Percentiles rank a stretch among this genome's conserved stretches.
phyloP scores from a whole-genome alignment of 179 eudicot genomes.

The Actinidia arguta region DNA sequence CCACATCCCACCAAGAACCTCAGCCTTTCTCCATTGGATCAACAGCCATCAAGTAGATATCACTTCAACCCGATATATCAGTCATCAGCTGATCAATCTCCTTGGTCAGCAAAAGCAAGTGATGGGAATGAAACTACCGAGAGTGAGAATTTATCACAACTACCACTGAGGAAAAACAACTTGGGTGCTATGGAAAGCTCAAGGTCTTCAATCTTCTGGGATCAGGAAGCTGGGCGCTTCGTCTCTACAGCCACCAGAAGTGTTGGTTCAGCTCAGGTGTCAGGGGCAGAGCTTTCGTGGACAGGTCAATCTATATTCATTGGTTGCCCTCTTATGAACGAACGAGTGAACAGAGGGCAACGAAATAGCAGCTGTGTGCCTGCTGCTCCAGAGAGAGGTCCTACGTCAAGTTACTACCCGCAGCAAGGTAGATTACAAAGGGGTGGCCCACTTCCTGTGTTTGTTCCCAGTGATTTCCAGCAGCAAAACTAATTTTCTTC shows the following conservation, averaged over 20 bases:
- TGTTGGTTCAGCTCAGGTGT: slow-evolving; percentile 36
- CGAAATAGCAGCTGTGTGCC: slow-evolving; percentile 28
- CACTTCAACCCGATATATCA: slow-evolving; percentile 71
- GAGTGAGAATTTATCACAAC: slow-evolving; percentile 19
- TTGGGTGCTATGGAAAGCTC: slow-evolving; percentile 29
- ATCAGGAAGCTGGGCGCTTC: slow-evolving; percentile 83
- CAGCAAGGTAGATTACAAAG: slow-evolving; percentile 85
- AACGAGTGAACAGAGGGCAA: slow-evolving; percentile 42
- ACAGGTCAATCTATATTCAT: slow-evolving; percentile 84
- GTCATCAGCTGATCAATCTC: slow-evolving; percentile 75
- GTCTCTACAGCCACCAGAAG: slow-evolving; percentile 59
- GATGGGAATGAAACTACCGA: slow-evolving; percentile 28
- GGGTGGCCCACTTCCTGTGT: slow-evolving; percentile 88
- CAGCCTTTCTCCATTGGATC: slow-evolving; percentile 48
- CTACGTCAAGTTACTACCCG: slow-evolving; percentile 50
- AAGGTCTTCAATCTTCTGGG: slow-evolving; percentile 77
- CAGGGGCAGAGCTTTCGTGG: slow-evolving; percentile 64
- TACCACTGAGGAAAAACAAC: slow-evolving; percentile 37
- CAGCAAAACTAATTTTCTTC: slow-evolving; percentile 58
- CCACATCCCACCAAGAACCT: slow-evolving; percentile 50
- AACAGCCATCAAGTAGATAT: slow-evolving; percentile 46
- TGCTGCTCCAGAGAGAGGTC: slow-evolving; percentile 39
- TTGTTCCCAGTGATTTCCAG: slow-evolving; percentile 82
- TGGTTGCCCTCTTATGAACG: slow-evolving; percentile 76
- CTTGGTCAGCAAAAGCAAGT: slow-evolving; percentile 50